phyloP scores from a whole-genome alignment of 768 basidiomycete genomes.

The Asterophora parasitica region DNA sequence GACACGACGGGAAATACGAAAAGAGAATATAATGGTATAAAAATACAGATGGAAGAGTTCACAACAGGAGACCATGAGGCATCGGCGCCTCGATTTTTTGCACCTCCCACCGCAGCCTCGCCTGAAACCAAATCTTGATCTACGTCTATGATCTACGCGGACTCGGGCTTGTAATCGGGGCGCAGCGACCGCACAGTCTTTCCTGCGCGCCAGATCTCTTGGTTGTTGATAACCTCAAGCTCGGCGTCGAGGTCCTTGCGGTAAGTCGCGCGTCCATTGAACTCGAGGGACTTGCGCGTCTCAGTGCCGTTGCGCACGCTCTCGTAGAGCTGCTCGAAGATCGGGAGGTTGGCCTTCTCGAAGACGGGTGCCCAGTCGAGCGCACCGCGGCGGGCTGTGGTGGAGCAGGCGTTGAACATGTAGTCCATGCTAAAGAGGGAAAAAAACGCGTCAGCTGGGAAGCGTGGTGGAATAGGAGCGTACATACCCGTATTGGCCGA shows the following conservation, averaged over 20 bases:
- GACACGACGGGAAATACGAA: no score
- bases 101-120: no score
- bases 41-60: no score
- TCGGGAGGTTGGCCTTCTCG: conserved; percentile 88
- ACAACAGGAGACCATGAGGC: no score
- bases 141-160: no score
- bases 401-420: conserved; percentile 99
- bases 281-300: conserved; percentile 95
- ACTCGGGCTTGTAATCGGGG: conserved; percentile 74
- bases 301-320: conserved; percentile 94
- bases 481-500: conserved; percentile 86
- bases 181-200: conserved; percentile 89
- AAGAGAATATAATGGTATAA: no score
- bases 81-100: no score
- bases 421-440: conserved; percentile 94
- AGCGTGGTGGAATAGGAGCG: neutral
- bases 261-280: conserved; percentile 90
- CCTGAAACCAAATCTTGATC: no score
- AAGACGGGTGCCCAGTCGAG: conserved; percentile 99
- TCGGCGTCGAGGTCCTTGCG: conserved; percentile 90
- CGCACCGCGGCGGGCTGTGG: conserved; percentile 97
- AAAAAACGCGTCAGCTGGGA: neutral
- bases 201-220: conserved; percentile 98
- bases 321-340: conserved; percentile 94
- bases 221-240: conserved; percentile 91